These are phyloP conservation scores for Salvia miltiorrhiza DNA, from an alignment of 257 asterid species.

Conservation along the genomic window DNA sequence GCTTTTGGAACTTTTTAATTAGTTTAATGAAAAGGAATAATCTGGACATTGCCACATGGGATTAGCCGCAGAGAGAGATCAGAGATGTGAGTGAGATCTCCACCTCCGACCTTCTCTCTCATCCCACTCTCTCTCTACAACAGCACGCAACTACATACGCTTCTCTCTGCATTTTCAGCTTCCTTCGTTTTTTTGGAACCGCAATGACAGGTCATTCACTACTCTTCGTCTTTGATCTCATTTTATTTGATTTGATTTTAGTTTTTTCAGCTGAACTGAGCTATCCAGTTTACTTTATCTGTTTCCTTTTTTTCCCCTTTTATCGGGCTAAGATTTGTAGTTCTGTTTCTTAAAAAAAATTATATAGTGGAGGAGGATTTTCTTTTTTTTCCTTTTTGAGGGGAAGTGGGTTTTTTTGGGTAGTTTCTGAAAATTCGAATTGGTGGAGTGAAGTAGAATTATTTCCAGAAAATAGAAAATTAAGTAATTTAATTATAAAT, in stretches of 20 bases:
- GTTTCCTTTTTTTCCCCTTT: neutral
- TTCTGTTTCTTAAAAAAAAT: neutral
- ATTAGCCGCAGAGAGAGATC: neutral
- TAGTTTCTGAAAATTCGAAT: neutral
- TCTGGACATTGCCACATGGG: neutral
- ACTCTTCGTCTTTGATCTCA: neutral
- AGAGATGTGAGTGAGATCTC: too few relatives aligned
- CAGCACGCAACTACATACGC: neutral
- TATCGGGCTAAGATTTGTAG: neutral
- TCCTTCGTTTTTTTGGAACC: neutral
- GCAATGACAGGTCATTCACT: constrained; percentile 17
- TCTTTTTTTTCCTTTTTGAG: neutral
- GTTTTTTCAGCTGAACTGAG: neutral
- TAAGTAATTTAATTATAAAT: neutral
- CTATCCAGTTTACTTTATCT: neutral
- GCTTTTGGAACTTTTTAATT: too few relatives aligned
- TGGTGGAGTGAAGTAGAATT: neutral
- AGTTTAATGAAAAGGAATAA: neutral
- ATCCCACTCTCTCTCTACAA: neutral
- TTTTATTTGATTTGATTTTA: neutral
- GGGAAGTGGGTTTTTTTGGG: neutral
- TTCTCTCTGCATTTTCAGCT: neutral
- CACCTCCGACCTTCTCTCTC: constrained; percentile 5
- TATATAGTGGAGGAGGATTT: neutral
- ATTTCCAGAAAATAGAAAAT: neutral